Conservation (phyloP, 805 yeast species). For the Candida ulmi region DNA sequence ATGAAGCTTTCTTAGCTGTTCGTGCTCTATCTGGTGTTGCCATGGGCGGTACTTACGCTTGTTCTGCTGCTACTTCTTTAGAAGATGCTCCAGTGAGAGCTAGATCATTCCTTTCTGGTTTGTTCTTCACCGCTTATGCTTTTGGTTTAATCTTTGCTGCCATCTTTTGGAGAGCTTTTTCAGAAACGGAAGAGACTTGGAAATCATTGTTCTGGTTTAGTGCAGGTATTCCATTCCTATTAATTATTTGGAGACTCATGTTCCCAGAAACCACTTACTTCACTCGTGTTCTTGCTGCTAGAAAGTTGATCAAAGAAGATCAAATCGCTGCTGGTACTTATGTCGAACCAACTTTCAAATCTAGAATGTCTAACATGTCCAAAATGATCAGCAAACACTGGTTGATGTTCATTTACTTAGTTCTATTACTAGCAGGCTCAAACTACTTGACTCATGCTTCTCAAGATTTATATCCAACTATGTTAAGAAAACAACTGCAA, state of each 20-base stretch:
- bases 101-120: conserved; percentile 58
- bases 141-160: conserved; percentile 63
- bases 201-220: conserved; percentile 69
- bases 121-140: conserved; percentile 54
- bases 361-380: conserved; percentile 24
- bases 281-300: conserved; percentile 26
- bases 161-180: conserved; percentile 57
- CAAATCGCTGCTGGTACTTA: conserved; percentile 24
- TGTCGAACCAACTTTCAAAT: conserved; percentile 20
- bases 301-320: conserved; percentile 20
- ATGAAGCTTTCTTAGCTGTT: conserved; percentile 54
- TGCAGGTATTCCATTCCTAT: conserved; percentile 54
- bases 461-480: conserved; percentile 68
- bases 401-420: conserved; percentile 52
- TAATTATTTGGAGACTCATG: conserved; percentile 50
- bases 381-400: conserved; percentile 45
- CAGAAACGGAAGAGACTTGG: conserved; percentile 50
- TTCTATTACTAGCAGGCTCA: conserved; percentile 61
- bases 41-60: conserved; percentile 47
- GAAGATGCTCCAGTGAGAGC: conserved; percentile 61
- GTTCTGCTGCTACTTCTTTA: conserved; percentile 40
- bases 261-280: conserved; percentile 59
- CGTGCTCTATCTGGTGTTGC: conserved; percentile 56
- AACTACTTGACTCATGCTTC: conserved; percentile 72
- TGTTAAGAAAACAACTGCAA: conserved; percentile 48